phyloP scores from a whole-genome alignment of 2,329 filamentous ascomycete genomes.

The Pestalotiopsis sp. region DNA sequence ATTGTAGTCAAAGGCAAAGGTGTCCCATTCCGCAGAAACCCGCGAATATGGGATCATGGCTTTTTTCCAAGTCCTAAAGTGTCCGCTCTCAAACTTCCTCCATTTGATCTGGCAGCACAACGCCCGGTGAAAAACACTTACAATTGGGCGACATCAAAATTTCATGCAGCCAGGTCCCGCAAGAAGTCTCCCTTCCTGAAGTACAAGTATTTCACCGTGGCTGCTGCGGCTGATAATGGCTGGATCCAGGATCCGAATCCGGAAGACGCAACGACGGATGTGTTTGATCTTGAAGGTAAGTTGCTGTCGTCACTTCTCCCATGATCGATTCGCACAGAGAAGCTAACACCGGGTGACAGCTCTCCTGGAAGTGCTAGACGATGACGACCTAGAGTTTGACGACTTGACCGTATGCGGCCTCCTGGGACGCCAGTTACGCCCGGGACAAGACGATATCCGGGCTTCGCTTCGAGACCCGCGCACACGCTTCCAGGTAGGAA shows the following conservation, averaged over 20 bases:
- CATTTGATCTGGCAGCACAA: no score
- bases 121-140: no score
- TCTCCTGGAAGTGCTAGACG: not conserved
- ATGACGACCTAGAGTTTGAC: not conserved
- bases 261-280: constrained; percentile 1
- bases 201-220: not conserved
- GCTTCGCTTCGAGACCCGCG: not conserved
- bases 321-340: not conserved
- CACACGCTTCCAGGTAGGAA: not conserved
- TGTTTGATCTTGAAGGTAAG: constrained; percentile 2
- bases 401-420: not conserved
- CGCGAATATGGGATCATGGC: no score
- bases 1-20: no score
- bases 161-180: not conserved
- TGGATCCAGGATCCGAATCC: not conserved
- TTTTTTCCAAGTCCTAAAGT: no score
- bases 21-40: no score
- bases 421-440: not conserved
- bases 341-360: not conserved
- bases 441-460: not conserved
- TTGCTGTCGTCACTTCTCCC: not conserved
- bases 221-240: not conserved
- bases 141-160: no score
- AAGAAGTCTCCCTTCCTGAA: not conserved
- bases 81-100: no score